Evolutionary conservation across 2,329 filamentous ascomycete genomes (phyloP), one percentile per base, ranked within the genome.

Genomic region (Exophiala phaeomuriformis): DNA sequence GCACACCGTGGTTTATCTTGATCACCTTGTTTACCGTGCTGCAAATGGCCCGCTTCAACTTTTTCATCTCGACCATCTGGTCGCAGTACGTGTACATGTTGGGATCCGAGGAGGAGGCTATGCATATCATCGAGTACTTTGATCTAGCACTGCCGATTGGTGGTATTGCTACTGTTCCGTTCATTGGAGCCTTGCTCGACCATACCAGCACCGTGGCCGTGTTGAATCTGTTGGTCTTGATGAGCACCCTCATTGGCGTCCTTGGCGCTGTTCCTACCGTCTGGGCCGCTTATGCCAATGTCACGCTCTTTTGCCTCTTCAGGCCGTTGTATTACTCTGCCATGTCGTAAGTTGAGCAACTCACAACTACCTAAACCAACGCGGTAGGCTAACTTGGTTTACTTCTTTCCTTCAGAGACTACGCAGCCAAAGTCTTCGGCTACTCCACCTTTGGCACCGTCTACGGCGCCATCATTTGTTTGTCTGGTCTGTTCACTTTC

Each of bases 401-500:
- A 29, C 29, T 33, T 19, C 7, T 33, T 28, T 27, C n/a, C 19
- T 8, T 27, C 19, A 52, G 50, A 29, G 90, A 95, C 72, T 95
- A 94, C 68, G 81, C 82, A 9, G 90, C 88, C 60, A 95, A 95
- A 70, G 88, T 95, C 32, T 95, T 95, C 66, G 90, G 90, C 9
- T 95, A 95, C 71, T 78, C 84, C 52, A 95, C 89, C 0, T 96
- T 95, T 63, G 90, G 90, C 39, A 93, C 86, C 44, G 88, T 95
- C 31, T 95, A 95, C 70, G 90, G 90, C 3, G 78, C 90, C 7
- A 88, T 95, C 63, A 95, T 95, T 63, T 94, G 88, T 68, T 72
- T 93, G 2, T 85, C 88, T 0, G 90, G 90, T 0, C 68, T 95
- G 1, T 78, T 88, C 64, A 95, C 93, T 67, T 90, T 96, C 66